These are phyloP conservation scores for Fusarium veterinarium DNA, from an alignment of 2,329 filamentous ascomycete species.

Conservation along the genomic window DNA sequence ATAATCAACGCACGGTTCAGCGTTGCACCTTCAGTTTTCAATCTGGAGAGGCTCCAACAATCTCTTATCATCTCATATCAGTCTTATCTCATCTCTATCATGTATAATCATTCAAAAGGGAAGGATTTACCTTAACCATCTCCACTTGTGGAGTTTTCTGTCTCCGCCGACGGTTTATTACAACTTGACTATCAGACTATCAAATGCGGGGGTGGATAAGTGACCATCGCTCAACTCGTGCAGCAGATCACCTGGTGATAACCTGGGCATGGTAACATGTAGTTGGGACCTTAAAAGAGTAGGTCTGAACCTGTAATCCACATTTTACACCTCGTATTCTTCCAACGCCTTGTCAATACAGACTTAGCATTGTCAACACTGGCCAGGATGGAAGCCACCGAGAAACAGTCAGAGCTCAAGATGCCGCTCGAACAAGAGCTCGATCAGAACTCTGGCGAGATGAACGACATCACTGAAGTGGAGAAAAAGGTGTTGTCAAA, in stretches of 20 bases:
- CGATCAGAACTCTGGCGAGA: neutral
- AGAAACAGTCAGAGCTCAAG: slow-evolving; percentile 2
- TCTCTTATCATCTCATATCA: neutral
- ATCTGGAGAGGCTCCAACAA: fast-evolving
- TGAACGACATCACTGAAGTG: neutral
- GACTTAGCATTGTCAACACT: neutral
- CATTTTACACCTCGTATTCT: neutral
- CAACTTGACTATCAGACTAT: neutral
- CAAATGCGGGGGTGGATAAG: slow-evolving; percentile 27
- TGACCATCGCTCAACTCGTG: neutral
- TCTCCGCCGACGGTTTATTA: slow-evolving; percentile 6
- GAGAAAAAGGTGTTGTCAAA: slow-evolving; percentile 38
- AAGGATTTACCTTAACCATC: neutral
- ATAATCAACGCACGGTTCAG: fast-evolving
- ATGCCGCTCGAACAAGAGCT: neutral
- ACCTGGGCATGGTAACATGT: neutral
- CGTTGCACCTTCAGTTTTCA: no score
- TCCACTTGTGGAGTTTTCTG: neutral
- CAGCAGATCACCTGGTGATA: neutral
- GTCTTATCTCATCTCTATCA: neutral
- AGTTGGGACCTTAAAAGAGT: neutral
- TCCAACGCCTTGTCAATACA: neutral
- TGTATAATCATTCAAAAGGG: neutral
- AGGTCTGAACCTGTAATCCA: neutral
- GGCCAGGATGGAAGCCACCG: neutral